Conservation (phyloP, 768 basidiomycete species). For the Tylopilus balloui region DNA sequence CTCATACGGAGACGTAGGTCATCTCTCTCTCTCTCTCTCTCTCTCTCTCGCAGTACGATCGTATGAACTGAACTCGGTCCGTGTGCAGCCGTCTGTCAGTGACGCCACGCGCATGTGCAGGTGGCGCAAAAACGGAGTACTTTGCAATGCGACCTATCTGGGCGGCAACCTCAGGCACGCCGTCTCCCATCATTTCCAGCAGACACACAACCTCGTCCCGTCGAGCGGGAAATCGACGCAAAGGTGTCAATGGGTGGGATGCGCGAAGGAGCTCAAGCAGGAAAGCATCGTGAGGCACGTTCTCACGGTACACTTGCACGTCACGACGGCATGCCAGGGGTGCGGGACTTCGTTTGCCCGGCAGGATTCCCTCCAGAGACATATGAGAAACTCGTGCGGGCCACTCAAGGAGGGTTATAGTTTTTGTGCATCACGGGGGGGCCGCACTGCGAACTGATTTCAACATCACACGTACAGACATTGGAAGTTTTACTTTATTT, state of each 20-base stretch:
- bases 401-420: neutral
- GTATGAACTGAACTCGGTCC: neutral
- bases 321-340: conserved; percentile 6
- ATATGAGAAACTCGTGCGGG: conserved; percentile 19
- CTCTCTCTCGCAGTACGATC: too few relatives aligned
- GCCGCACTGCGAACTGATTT: neutral
- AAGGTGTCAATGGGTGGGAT: conserved; percentile 19
- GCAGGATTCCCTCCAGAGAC: conserved; percentile 24
- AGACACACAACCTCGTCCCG: conserved; percentile 2
- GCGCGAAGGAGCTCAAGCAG: conserved; percentile 20
- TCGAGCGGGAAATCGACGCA: conserved; percentile 2
- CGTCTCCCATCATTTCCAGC: conserved; percentile 11
- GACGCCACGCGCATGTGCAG: neutral
- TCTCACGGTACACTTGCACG: conserved; percentile 19
- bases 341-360: conserved; percentile 27
- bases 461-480: neutral
- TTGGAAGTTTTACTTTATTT: too few relatives aligned
- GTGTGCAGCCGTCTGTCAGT: neutral
- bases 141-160: neutral
- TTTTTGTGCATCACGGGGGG: too few relatives aligned
- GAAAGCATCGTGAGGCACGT: conserved; percentile 27
- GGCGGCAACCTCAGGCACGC: conserved; percentile 10
- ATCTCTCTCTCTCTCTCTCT: too few relatives aligned
- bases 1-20: conserved; percentile 2
- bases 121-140: conserved; percentile 9